A percentile compares a stretch with the other conserved stretches of the same genome.
phyloP scores from a whole-genome alignment of 176 grass and related monocot species.

The Guadua angustifolia region DNA sequence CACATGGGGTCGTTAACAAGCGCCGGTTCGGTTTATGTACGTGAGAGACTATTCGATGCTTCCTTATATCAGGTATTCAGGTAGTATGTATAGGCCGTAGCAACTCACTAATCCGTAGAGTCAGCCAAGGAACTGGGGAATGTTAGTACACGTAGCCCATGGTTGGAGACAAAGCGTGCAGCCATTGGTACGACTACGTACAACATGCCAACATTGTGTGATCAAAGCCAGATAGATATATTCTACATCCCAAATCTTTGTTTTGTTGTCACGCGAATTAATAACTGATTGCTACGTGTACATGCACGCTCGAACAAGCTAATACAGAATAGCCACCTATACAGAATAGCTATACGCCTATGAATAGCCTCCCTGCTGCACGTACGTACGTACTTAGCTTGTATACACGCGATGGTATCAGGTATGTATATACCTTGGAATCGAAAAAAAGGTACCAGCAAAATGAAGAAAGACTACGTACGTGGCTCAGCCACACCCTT shows the following conservation, averaged over 20 bases:
- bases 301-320: not conserved
- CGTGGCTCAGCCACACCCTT: slow-evolving; percentile 9
- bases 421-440: no score
- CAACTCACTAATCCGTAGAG: not conserved
- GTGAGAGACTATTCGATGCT: not conserved
- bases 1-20: not conserved
- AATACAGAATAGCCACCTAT: not conserved
- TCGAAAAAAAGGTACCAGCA: not conserved
- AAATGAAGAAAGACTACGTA: not conserved
- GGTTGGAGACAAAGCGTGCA: not conserved
- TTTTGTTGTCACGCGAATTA: slow-evolving; percentile 19
- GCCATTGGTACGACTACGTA: not conserved
- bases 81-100: not conserved
- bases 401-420: no score
- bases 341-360: no score
- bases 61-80: not conserved
- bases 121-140: no score
- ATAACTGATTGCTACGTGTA: not conserved
- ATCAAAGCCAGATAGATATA: no score
- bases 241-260: not conserved
- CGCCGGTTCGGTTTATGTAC: not conserved
- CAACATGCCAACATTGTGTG: no score
- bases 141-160: not conserved
- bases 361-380: no score
- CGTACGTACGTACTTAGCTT: no score